Evolutionary conservation across 257 asterid species (phyloP).

Genomic region (Nicotiana otophora): DNA sequence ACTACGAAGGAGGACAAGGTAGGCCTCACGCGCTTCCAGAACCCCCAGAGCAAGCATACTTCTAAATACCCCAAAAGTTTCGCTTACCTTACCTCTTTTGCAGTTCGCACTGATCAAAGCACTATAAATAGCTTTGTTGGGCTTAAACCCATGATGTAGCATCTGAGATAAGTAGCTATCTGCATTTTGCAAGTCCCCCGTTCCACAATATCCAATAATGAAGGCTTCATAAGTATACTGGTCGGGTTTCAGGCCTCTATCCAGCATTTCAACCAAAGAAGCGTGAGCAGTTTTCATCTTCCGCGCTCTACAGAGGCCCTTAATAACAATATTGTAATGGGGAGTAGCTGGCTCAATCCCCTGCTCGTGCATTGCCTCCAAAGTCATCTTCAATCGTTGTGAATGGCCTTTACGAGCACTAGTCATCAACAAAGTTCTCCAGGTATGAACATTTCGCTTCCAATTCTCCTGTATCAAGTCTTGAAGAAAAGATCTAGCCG

Average conservation of each 20-base stretch:
- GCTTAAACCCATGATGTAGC: slow-evolving; percentile 17
- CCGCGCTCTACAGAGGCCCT: slow-evolving; percentile 3
- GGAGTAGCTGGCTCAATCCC: slow-evolving; percentile 2
- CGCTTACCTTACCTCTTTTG: slow-evolving; percentile 3
- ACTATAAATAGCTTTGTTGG: slow-evolving; percentile 5
- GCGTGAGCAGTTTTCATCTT: slow-evolving; percentile 8
- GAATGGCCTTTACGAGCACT: slow-evolving; percentile 1
- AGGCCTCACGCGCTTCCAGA: not conserved
- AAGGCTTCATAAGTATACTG: slow-evolving; percentile 16
- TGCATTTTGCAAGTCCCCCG: slow-evolving; percentile 11
- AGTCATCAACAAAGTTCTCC: slow-evolving; percentile 10
- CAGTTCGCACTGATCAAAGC: slow-evolving; percentile 11
- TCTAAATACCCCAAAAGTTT: slow-evolving; percentile 8
- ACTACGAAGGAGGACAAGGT: not conserved
- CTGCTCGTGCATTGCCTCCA: slow-evolving; percentile 14
- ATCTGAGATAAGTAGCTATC: slow-evolving; percentile 12
- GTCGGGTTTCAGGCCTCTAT: slow-evolving; percentile 18
- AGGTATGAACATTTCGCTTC: slow-evolving; percentile 8
- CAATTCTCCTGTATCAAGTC: slow-evolving; percentile 3
- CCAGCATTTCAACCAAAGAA: slow-evolving; percentile 13
- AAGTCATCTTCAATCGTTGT: not conserved
- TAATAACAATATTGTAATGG: slow-evolving; percentile 12
- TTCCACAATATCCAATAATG: slow-evolving; percentile 7
- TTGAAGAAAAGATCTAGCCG: not conserved
- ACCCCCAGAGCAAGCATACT: not conserved